Conservation (phyloP, 2,329 filamentous ascomycete species). For the Elsinoe necatrix region DNA sequence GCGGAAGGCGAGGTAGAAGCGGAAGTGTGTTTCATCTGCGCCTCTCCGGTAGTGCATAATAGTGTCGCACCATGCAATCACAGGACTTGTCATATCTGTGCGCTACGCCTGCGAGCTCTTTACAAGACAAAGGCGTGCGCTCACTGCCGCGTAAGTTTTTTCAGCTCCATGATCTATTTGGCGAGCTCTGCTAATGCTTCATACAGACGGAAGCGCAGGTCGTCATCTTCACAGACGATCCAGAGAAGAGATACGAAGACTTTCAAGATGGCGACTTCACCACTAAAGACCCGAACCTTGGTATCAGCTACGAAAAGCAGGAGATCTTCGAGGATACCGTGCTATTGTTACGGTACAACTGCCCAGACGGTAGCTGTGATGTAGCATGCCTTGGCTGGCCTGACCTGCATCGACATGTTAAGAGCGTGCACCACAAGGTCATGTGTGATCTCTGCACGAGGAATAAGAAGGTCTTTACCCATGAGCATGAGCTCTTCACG, state of each 20-base stretch:
- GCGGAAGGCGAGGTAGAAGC: conserved; percentile 35
- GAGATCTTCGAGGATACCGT: conserved; percentile 89
- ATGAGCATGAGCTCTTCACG: conserved; percentile 91
- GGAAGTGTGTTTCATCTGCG: conserved; percentile 96
- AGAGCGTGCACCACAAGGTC: conserved; percentile 69
- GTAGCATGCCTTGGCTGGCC: conserved; percentile 76
- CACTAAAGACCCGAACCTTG: conserved; percentile 73
- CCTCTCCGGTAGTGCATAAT: conserved; percentile 77
- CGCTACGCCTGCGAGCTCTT: conserved; percentile 77
- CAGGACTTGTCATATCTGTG: conserved; percentile 92
- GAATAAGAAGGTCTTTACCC: conserved; percentile 97
- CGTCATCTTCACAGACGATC: conserved; percentile 87
- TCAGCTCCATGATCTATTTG: too few species aligned
- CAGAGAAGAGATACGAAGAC: conserved; percentile 75
- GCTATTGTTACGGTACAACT: conserved; percentile 85
- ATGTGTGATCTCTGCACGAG: conserved; percentile 87
- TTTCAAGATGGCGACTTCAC: conserved; percentile 66
- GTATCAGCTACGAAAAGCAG: conserved; percentile 80
- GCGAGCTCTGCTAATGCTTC: too few species aligned
- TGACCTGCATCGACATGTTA: conserved; percentile 73
- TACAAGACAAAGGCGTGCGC: conserved; percentile 96
- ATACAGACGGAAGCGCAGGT: conserved; percentile 58
- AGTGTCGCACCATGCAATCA: conserved; percentile 93
- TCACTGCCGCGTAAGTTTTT: conserved; percentile 83
- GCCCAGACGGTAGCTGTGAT: conserved; percentile 75